Evolutionary conservation across 2,329 filamentous ascomycete genomes (phyloP).

Genomic region (Colletotrichum tropicale): DNA sequence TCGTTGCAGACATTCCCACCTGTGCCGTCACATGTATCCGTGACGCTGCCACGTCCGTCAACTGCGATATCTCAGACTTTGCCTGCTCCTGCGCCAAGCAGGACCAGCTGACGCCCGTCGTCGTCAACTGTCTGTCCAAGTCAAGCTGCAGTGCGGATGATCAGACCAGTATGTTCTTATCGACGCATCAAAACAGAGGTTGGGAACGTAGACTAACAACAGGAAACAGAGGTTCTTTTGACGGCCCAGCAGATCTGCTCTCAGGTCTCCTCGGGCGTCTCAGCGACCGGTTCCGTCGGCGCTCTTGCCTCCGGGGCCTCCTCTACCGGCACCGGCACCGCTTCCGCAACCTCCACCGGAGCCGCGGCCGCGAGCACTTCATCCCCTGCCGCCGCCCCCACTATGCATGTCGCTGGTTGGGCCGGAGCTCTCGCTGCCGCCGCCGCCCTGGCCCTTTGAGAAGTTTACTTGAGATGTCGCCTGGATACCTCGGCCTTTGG

Average conservation of each 20-base stretch:
- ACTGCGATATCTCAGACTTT: slow-evolving; percentile 38
- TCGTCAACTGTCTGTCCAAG: slow-evolving; percentile 38
- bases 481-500: not conserved
- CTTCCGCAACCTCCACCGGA: slow-evolving; percentile 7
- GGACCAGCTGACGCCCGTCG: slow-evolving; percentile 34
- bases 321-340: not conserved
- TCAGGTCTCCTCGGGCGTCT: not conserved
- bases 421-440: slow-evolving; percentile 32
- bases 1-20: slow-evolving; percentile 35
- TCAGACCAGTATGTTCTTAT: slow-evolving; percentile 34
- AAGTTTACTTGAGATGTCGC: too few relatives aligned
- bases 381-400: slow-evolving; percentile 26
- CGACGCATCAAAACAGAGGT: not conserved
- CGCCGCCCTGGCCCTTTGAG: slow-evolving; percentile 34
- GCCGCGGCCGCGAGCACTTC: slow-evolving; percentile 7
- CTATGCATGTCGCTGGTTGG: slow-evolving; percentile 29
- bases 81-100: slow-evolving; percentile 43
- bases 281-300: not conserved
- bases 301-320: too few relatives aligned
- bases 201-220: not conserved
- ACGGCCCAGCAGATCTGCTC: slow-evolving; percentile 28
- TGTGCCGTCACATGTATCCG: slow-evolving; percentile 44
- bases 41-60: slow-evolving; percentile 30
- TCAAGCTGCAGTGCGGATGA: slow-evolving; percentile 37
- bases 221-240: slow-evolving; percentile 24